Base-by-base conservation (phyloP, 148 eudicot genomes). In the Rhododendron mucronatum region DNA sequence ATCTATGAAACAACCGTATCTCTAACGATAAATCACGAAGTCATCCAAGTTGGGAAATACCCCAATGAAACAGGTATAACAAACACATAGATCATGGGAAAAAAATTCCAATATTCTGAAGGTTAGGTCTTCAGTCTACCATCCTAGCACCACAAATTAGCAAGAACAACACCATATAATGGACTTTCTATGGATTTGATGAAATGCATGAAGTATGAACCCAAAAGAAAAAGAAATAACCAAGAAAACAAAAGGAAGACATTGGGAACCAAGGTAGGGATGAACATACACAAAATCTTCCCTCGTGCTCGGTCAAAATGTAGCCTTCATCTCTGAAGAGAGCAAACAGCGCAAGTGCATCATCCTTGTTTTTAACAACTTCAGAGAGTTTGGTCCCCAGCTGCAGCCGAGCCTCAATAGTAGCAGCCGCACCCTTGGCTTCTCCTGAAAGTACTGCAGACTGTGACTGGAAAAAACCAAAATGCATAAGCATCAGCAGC, bases 361-460 rank as follows among this genome's bases (percentile, higher is more conserved):
- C 99, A 86, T 91, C 96, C 90, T 91, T 89, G 47, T 55, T 93
- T 48, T 86, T 87, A 79, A 95, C 87, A 21, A 94, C 84, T 57
- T 91, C 90, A 83, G 98, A 94, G 33, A 95, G 94, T 85, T 93
- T 92, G 85, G 98, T 93, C 71, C 98, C 99, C 83, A 97, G 91
- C 85, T 91, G 92, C 86, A 97, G 88, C 53, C 96, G 92, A 55
- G 83, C 89, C 84, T 93, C 98, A 79, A 97, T 94, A 80, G 88
- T 89, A 50, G 95, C 91, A 88, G 99, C 98, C 39, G 99, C 98
- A 73, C 82, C 90, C 92, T 94, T 97, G 45, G 98, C 99, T 86
- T 91, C 96, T 13, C 82, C 44, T 57, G 99, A 91, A 75, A 97
- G 91, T 63, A 88, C 88, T 82, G 89, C 88, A 71, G 87, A 81